Base-by-base conservation (phyloP, 495 filamentous ascomycete species). In the Daldinia childiae region DNA sequence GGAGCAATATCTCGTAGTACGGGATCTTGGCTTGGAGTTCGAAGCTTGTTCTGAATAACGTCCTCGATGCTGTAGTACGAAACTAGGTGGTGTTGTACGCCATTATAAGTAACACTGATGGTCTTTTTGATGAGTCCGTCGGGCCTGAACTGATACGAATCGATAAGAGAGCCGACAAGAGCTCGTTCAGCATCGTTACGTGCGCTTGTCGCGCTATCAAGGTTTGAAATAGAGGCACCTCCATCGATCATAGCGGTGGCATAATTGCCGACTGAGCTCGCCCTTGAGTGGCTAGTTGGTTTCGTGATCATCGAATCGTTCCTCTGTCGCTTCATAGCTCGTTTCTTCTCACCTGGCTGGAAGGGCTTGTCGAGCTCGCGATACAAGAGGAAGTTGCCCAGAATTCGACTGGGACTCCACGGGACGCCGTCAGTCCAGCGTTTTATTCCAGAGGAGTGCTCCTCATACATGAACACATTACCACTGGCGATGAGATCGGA, bases 81-180 rank as follows among this genome's bases (percentile, higher is more conserved):
- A 43, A 97, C 92, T 56, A 98, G 80, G 71, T 96, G 93, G 76
- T 95, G 93, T 4, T 86, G 87, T 5, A 92, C 81, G 7, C 88
- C 88, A 17, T 88, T 79, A 51, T 92, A 86, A 2, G 85, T 89
- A 27, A 97, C 87, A 62, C 89, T 93, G 76, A 97, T 92, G 0
- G 94, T 97, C 84, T 97, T 97, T 82, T 98, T 98, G 29, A 97
- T 88, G 62, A 97, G 78, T 0, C 94, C 94, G 2, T 89, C 87
- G 45, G 89, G 85, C 80, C 93, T 95, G 85, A 97, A 97, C 24
- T 88, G 89, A 77, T 97, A 97, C 0, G 91, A 93, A 78, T 97
- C 93, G 3, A 92, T 85, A 27, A 97, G 84, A 7, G 93, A 97
- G 30, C 94, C 94, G 38, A 95, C 87, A 62, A 93, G 82, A 4